Base-by-base conservation (phyloP, 768 basidiomycete species). In the Tulasnella sp. region DNA sequence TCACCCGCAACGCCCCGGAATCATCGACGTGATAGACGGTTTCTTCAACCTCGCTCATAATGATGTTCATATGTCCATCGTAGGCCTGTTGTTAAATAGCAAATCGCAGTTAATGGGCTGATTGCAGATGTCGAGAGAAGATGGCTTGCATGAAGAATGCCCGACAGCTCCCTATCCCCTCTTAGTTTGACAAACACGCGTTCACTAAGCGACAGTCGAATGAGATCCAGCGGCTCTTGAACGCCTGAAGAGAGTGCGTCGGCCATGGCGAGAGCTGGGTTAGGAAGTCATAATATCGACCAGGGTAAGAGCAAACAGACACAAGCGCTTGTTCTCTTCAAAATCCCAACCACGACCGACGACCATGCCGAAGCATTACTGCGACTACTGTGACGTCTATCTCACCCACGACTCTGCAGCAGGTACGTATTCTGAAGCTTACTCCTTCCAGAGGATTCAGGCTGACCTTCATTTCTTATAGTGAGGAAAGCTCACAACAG, bases 51-150 rank as follows among this genome's bases (percentile, higher is more conserved):
- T 98, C 95, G 84, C 95, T 96, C 83, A 99, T 89, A 82, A 99
- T 98, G 83, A 99, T 89, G 86, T 99, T 99, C 98, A 99, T 99
- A 86, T 99, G 98, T n/a, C 97, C 98, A 87, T 99, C 98, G 84
- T 99, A 99, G 31, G 98, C 98, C 98, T 99, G 84, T 64, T 31
- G 78, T 64, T 31, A 76, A 9, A 28, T n/a, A 44, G 60, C 37
- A 12, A n/a, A 24, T n/a, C 16, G 8, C 60, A 42, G 31, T 31
- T 37, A n/a, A 75, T n/a, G 34, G 54, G 44, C 48, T 46, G 58
- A 46, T 14, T 54, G 28, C 28, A 28, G n/a, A 6, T 24, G 5
- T 37, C 54, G 46, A 40, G 46, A 72, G 12, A 34, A 28, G 64
- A 37, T 28, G 64, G 34, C 64, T 74, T 84, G 97, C 98, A 87